Base-by-base conservation (phyloP, 768 basidiomycete genomes). In the Russula sp. region DNA sequence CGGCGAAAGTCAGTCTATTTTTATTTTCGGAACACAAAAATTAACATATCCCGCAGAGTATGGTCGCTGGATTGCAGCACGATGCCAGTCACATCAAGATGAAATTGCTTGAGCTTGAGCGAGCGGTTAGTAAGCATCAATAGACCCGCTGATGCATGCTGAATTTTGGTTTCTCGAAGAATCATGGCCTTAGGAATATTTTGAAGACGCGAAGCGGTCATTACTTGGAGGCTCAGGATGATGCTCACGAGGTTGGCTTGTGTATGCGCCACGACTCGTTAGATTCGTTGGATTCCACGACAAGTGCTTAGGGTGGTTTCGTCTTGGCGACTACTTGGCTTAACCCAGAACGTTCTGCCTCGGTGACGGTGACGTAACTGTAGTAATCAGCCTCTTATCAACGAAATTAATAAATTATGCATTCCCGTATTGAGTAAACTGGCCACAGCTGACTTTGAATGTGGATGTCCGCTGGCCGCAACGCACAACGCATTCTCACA, bases 51-150 rank as follows among this genome's bases (percentile, higher is more conserved):
- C n/a, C 48, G 31, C 54, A 90, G 88, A 87, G 86, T 66, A 88
- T 88, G 83, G 84, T 89, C 4, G 78, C 87, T 0, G 84, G 84
- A 31, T 78, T 90, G 6, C 85, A 88, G 55, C 80, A 86, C 69
- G 88, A 90, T 64, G 78, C 80, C 4, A 79, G 82, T 0, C 75
- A 84, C 3, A 73, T 80, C 18, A 84, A 83, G 59, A 72, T 88
- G 53, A 86, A 85, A 65, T 75, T 89, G 35, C 77, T 88, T 49
- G 87, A 89, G 68, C 76, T 90, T 31, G 80, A 89, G 69, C 80
- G 87, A 65, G 82, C 85, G 20, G 88, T 89, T 66, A 71, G 82
- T 77, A 18, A 27, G 39, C 44, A 18, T 64, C 14, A 9, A 42
- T 34, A 2, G 9, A 20, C 5, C n/a, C 31, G 6, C 40, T 32